These are phyloP conservation scores for Fraxinus baroniana DNA, from an alignment of 305 asterid genomes.

Conservation along the genomic window DNA sequence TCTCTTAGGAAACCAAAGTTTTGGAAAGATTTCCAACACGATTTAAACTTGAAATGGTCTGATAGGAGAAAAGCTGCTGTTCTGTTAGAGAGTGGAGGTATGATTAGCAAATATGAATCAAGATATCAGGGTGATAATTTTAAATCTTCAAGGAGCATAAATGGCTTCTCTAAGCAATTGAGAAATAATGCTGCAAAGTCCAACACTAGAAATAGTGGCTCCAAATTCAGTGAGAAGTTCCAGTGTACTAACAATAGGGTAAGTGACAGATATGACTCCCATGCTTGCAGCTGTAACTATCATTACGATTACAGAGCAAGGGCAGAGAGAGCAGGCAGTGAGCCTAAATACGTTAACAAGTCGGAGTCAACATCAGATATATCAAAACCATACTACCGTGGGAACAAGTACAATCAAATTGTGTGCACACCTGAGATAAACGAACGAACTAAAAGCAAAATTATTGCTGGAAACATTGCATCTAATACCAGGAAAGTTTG, in stretches of 20 bases:
- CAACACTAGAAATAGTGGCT: conserved; percentile 50
- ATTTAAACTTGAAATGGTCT: conserved; percentile 53
- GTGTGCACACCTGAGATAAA: conserved; percentile 48
- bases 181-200: conserved; percentile 47
- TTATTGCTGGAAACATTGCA: conserved; percentile 34
- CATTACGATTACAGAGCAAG: conserved; percentile 59
- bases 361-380: conserved; percentile 50
- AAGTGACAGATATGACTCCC: conserved; percentile 50
- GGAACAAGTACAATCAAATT: conserved; percentile 48
- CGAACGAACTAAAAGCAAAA: conserved; percentile 61
- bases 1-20: conserved; percentile 62
- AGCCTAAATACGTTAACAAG: conserved; percentile 47
- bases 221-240: conserved; percentile 52
- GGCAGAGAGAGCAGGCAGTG: conserved; percentile 52
- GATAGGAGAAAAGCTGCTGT: conserved; percentile 50
- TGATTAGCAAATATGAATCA: conserved; percentile 46
- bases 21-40: conserved; percentile 53
- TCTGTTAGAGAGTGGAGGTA: conserved; percentile 48
- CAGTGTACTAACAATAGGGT: conserved; percentile 48
- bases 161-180: conserved; percentile 50
- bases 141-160: conserved; percentile 48
- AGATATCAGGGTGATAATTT: conserved; percentile 52
- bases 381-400: conserved; percentile 59
- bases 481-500: conserved; percentile 69
- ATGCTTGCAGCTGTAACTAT: conserved; percentile 68